Evolutionary conservation across 441 rosid species (phyloP).

Genomic region (Jatropha podagrica): DNA sequence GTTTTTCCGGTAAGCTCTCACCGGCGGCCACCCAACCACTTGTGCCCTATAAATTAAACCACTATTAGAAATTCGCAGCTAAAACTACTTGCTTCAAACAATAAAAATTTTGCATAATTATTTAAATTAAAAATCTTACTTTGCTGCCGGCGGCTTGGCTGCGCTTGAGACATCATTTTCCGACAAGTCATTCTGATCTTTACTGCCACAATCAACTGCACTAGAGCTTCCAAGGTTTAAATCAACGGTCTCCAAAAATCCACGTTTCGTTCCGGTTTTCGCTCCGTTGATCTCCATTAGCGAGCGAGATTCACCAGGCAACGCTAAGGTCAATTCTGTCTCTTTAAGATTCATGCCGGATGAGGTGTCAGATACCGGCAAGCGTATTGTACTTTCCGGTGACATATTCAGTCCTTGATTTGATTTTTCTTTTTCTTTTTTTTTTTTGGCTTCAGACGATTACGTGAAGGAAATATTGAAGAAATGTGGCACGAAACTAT

Average conservation of each 20-base stretch:
- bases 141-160: slow-evolving; percentile 32
- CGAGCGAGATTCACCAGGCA: slow-evolving; percentile 40
- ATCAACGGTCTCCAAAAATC: slow-evolving; percentile 35
- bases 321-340: slow-evolving; percentile 48
- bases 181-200: background rate
- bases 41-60: slow-evolving; percentile 30
- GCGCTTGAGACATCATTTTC: slow-evolving; percentile 24
- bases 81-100: background rate
- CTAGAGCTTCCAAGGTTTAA: slow-evolving; percentile 25
- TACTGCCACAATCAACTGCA: slow-evolving; percentile 3
- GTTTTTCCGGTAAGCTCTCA: slow-evolving; percentile 42
- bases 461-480: background rate
- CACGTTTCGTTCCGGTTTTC: slow-evolving; percentile 39
- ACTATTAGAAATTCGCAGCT: background rate
- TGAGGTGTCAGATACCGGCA: slow-evolving; percentile 26
- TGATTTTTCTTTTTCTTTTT: too few species aligned
- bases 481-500: background rate
- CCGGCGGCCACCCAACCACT: slow-evolving; percentile 87
- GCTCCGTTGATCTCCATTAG: slow-evolving; percentile 9
- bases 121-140: slow-evolving; percentile 28
- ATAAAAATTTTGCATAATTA: too few species aligned
- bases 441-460: background rate
- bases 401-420: slow-evolving; percentile 15
- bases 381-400: slow-evolving; percentile 17
- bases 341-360: slow-evolving; percentile 38